Conservation (phyloP, 768 basidiomycete species). For the Tricholoma saponaceum region DNA sequence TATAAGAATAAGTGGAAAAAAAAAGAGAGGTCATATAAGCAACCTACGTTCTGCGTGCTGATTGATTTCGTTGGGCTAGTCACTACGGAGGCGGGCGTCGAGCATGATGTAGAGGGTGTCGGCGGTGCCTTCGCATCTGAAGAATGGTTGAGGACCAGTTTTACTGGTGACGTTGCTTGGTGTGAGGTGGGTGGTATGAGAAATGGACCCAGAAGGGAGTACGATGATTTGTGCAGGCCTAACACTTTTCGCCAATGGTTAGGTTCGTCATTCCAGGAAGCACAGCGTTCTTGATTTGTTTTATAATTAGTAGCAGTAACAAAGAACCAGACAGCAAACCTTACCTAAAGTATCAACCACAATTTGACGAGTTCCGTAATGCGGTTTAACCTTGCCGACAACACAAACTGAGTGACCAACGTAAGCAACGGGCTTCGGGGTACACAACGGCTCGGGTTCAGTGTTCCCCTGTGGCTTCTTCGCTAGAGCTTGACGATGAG, state of each 20-base stretch:
- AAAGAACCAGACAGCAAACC: neutral
- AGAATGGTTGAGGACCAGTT: neutral
- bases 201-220: constrained; percentile 48
- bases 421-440: constrained; percentile 33
- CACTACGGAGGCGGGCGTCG: constrained; percentile 10
- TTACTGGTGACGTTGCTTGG: constrained; percentile 7
- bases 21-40: neutral
- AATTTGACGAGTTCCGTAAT: constrained; percentile 42
- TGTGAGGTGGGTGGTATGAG: constrained; percentile 32
- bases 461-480: constrained; percentile 13
- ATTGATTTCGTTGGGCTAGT: constrained; percentile 26
- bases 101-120: constrained; percentile 18
- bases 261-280: constrained; percentile 55
- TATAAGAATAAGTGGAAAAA: neutral
- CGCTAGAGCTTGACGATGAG: constrained; percentile 30
- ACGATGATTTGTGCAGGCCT: constrained; percentile 48
- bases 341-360: constrained; percentile 48
- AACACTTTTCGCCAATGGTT: constrained; percentile 50
- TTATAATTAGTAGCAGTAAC: neutral
- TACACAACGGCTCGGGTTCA: constrained; percentile 8
- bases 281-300: constrained; percentile 35
- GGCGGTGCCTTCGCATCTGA: constrained; percentile 12
- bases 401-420: constrained; percentile 46
- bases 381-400: constrained; percentile 39
- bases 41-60: constrained; percentile 3